These are phyloP conservation scores for Arthrobotrys musiformis DNA, from an alignment of 2,329 filamentous ascomycete species.

Conservation along the genomic window DNA sequence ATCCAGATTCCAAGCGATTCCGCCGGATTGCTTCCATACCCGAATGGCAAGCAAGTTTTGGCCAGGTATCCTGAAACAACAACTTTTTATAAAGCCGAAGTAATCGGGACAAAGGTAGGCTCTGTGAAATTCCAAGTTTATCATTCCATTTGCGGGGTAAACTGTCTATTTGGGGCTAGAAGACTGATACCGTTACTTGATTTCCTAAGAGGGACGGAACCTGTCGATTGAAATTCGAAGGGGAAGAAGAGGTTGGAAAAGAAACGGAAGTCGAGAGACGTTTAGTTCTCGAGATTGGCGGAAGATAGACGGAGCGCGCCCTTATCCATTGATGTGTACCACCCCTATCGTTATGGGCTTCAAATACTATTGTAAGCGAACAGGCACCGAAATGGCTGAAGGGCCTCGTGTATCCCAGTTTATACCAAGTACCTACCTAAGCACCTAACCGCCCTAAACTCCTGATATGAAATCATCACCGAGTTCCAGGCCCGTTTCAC, in stretches of 20 bases:
- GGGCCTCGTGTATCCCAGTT: background rate
- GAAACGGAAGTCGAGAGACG: constrained; percentile 79
- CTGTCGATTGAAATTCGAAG: constrained; percentile 75
- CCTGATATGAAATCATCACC: constrained; percentile 42
- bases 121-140: constrained; percentile 62
- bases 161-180: background rate
- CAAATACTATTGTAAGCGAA: background rate
- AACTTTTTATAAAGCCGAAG: constrained; percentile 85
- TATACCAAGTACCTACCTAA: no score
- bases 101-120: constrained; percentile 73
- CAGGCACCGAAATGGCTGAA: background rate
- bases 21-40: constrained; percentile 72
- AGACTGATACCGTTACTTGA: background rate
- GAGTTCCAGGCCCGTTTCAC: constrained; percentile 31
- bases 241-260: constrained; percentile 77
- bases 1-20: constrained; percentile 76
- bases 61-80: constrained; percentile 85
- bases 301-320: constrained; percentile 56
- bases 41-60: constrained; percentile 76
- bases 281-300: constrained; percentile 79
- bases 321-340: constrained; percentile 14
- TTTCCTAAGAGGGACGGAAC: constrained; percentile 58
- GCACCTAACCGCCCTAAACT: no score
- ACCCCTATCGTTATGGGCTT: background rate
- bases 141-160: background rate